A percentile compares a stretch with the other conserved stretches of the same genome.
Conservation (phyloP, 1,284 basidiomycete species). For the Kalmanozyma brasiliensis region DNA sequence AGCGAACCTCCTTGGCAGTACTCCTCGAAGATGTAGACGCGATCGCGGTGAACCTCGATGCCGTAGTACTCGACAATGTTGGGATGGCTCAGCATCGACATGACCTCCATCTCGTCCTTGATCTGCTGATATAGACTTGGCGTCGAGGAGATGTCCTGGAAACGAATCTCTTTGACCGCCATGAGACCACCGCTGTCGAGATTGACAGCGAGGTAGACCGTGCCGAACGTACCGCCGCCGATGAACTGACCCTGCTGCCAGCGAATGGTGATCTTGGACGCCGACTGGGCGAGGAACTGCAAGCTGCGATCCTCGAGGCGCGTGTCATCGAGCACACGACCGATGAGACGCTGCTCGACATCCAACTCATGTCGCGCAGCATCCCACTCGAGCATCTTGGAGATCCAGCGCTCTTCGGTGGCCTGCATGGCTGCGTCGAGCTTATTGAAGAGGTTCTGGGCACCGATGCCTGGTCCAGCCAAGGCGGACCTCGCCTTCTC, state of each 20-base stretch:
- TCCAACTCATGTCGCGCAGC: constrained; percentile 56
- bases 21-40: constrained; percentile 99
- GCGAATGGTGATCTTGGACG: constrained; percentile 88
- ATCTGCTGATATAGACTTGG: constrained; percentile 80
- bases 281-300: constrained; percentile 70
- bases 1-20: constrained; percentile 97
- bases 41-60: constrained; percentile 98
- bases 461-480: constrained; percentile 47
- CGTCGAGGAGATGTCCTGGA: constrained; percentile 84
- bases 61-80: constrained; percentile 99
- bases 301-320: constrained; percentile 64
- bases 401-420: constrained; percentile 60
- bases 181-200: constrained; percentile 95
- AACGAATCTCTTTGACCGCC: constrained; percentile 99
- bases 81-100: constrained; percentile 98
- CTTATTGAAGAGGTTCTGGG: constrained; percentile 48
- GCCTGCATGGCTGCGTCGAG: constrained; percentile 55
- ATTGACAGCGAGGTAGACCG: constrained; percentile 96
- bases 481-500: constrained; percentile 73
- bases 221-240: constrained; percentile 87
- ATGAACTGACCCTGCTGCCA: constrained; percentile 99
- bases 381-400: constrained; percentile 60
- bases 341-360: constrained; percentile 60
- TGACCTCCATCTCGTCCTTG: constrained; percentile 94
- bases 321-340: constrained; percentile 66